phyloP scores from a whole-genome alignment of 345 rosid genomes.

The Abelmoschus esculentus region DNA sequence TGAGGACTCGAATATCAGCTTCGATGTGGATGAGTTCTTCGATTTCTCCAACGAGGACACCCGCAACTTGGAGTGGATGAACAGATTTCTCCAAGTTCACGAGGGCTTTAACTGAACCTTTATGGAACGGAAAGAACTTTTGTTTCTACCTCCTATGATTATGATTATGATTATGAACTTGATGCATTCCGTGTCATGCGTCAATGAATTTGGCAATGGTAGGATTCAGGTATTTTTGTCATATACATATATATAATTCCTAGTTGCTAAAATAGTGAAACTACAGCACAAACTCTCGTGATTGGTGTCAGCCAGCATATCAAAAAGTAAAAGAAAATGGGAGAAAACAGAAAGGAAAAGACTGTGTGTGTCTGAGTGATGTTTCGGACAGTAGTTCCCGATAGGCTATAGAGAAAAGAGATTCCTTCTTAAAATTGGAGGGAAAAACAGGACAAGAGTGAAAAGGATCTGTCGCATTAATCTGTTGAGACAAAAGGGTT shows the following conservation, averaged over 20 bases:
- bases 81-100: constrained; percentile 15
- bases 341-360: too few relatives aligned
- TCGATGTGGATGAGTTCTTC: constrained; percentile 50
- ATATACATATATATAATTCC: not conserved
- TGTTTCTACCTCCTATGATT: not conserved
- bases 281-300: not conserved
- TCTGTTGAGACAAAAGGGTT: too few relatives aligned
- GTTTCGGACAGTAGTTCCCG: not conserved
- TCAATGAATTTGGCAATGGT: not conserved
- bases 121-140: not conserved
- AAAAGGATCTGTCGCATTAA: too few relatives aligned
- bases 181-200: not conserved
- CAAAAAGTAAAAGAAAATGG: not conserved
- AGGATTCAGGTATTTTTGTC: not conserved
- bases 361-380: too few relatives aligned
- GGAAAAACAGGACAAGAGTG: not conserved
- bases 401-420: not conserved
- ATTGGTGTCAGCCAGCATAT: not conserved
- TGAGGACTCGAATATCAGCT: constrained; percentile 19
- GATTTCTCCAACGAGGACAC: constrained; percentile 60
- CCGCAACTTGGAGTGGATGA: constrained; percentile 38
- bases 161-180: not conserved
- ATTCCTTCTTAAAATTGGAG: not conserved
- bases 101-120: constrained; percentile 5
- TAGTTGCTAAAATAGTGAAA: too few relatives aligned